Evolutionary conservation across 306 rosid species (phyloP).

Genomic region (Sindora glabra): DNA sequence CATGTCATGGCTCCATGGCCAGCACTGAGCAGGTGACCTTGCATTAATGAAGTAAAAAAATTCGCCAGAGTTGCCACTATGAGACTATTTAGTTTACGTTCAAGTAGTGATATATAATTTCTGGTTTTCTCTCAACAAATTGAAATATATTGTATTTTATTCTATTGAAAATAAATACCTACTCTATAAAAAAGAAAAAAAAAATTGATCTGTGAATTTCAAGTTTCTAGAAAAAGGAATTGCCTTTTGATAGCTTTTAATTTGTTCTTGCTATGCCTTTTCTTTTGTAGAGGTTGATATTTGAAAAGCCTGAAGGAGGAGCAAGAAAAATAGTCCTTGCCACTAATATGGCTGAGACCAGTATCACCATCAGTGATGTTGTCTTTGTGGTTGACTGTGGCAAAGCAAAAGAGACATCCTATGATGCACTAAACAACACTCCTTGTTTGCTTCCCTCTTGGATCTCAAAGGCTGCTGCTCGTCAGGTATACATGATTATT

Average conservation of each 20-base stretch:
- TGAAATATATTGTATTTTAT: too few relatives aligned
- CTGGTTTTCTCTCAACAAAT: too few relatives aligned
- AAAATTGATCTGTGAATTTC: too few relatives aligned
- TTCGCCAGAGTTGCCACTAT: too few relatives aligned
- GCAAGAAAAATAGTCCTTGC: slow-evolving; percentile 91
- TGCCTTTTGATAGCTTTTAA: too few relatives aligned
- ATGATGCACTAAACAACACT: slow-evolving; percentile 94
- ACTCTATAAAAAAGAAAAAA: too few relatives aligned
- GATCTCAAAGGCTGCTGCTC: slow-evolving; percentile 96
- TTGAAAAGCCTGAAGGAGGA: slow-evolving; percentile 72
- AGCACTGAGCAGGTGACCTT: slow-evolving; percentile 87
- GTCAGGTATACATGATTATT: slow-evolving; percentile 54
- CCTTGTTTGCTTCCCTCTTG: slow-evolving; percentile 98
- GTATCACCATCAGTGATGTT: slow-evolving; percentile 89
- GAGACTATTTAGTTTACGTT: too few relatives aligned
- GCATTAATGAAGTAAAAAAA: too few relatives aligned
- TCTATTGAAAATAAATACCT: too few relatives aligned
- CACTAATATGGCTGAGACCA: slow-evolving; percentile 96
- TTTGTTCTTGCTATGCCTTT: slow-evolving; percentile 2
- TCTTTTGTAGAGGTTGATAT: slow-evolving; percentile 74
- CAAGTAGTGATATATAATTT: too few relatives aligned
- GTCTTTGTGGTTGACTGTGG: slow-evolving; percentile 95
- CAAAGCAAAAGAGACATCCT: slow-evolving; percentile 96
- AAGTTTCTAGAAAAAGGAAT: too few relatives aligned
- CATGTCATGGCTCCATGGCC: slow-evolving; percentile 95